Base-by-base conservation (phyloP, 1,284 basidiomycete species). In the Ustilago tritici region DNA sequence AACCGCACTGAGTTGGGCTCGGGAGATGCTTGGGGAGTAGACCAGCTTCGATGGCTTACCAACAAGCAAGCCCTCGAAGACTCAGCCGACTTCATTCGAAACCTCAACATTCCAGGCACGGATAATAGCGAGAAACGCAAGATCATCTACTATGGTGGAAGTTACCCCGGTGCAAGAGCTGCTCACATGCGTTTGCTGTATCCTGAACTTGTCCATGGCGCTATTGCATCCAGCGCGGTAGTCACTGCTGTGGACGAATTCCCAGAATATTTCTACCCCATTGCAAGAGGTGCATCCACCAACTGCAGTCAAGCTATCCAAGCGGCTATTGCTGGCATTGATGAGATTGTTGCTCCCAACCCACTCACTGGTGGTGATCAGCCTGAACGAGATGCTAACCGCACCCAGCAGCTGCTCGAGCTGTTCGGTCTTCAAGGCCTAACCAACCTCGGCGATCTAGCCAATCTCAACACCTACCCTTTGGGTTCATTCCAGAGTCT, bases 31-130 rank as follows among this genome's bases (percentile, higher is more conserved):
- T 77, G 62, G 54, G 76, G 62, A 8, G 75, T 75, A 0, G 88
- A 88, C 28, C 88, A 90, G 80, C 89, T 90, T 87, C 64, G 92
- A 36, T 95, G 92, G 90, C 88, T 98, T 58, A 93, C 92, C 85
- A 97, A 97, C 75, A 92, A 90, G 28, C 95, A 98, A 86, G 90
- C 94, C 1, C 90, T 94, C 0, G 92, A 93, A n/a, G 96, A 99
- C 87, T 94, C 93, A 55, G 95, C 94, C 1, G 90, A 93, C 86
- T 98, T 98, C 84, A 94, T 98, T 89, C 88, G 89, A 8, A 90
- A 92, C 67, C 91, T 97, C 83, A 89, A 91, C 77, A 92, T 95
- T 64, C 86, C 87, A 1, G 92, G 92, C 0, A 90, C 95, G 32
- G 88, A 91, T 4, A 90, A 92, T 67, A 89, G 92, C 72, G 77